phyloP scores from a whole-genome alignment of 306 rosid species.

The Cucurbita moschata region DNA sequence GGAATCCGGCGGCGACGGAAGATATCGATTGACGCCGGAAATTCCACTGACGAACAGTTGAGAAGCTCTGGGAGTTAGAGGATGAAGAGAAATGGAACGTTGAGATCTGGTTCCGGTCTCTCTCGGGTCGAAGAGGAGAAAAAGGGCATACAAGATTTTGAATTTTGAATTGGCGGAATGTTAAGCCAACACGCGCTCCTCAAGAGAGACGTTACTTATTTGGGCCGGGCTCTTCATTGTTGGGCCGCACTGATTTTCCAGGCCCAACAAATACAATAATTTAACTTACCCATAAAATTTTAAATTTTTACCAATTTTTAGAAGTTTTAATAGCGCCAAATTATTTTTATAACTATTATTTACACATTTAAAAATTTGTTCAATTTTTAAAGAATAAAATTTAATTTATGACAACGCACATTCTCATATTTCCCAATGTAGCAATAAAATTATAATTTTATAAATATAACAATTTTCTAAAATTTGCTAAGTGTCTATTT shows the following conservation, averaged over 20 bases:
- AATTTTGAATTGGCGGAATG: constrained; percentile 6
- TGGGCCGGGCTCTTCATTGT: not conserved
- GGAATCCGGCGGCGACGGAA: not conserved
- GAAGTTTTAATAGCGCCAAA: too few relatives aligned
- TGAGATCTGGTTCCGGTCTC: not conserved
- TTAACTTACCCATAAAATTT: too few relatives aligned
- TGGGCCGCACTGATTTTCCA: not conserved
- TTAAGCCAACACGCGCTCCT: not conserved
- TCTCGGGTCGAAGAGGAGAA: constrained; percentile 2
- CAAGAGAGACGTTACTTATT: not conserved
- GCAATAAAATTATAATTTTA: too few relatives aligned
- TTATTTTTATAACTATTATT: too few relatives aligned
- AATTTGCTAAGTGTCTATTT: too few relatives aligned
- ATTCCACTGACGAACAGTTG: not conserved
- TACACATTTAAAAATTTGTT: too few relatives aligned
- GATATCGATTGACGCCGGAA: not conserved
- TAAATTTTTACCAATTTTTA: too few relatives aligned
- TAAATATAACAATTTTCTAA: too few relatives aligned
- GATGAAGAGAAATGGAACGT: constrained; percentile 3
- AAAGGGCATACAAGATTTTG: constrained; percentile 2
- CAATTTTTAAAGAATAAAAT: too few relatives aligned
- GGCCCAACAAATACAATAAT: not conserved
- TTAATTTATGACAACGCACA: too few relatives aligned
- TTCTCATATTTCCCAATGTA: too few relatives aligned
- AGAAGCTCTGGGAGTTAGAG: not conserved